Evolutionary conservation across 495 filamentous ascomycete species (phyloP).

Genomic region (Neurospora africana): DNA sequence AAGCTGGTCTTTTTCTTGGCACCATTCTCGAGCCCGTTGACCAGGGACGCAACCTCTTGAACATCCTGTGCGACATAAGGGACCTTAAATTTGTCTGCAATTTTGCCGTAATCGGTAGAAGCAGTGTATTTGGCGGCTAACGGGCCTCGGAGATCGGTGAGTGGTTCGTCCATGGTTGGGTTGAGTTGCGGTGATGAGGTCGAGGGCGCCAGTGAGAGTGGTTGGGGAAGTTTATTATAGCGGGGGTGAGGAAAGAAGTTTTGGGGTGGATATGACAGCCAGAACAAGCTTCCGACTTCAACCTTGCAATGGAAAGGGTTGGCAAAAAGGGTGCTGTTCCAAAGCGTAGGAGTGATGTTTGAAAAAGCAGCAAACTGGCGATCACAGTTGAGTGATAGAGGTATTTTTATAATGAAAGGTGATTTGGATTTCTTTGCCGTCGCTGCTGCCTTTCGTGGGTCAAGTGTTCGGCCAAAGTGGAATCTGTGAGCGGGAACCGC

Average conservation of each 20-base stretch:
- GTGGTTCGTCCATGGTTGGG: constrained; percentile 10
- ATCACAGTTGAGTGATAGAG: neutral
- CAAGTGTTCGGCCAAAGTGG: neutral
- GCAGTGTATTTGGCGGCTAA: constrained; percentile 16
- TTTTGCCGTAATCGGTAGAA: constrained; percentile 22
- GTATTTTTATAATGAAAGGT: neutral
- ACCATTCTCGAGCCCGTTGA: constrained; percentile 46
- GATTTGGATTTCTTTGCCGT: neutral
- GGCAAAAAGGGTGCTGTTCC: neutral
- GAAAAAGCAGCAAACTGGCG: neutral
- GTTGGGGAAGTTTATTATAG: constrained; percentile 1
- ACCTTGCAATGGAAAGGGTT: neutral
- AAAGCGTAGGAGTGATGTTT: neutral
- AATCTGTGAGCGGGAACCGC: neutral
- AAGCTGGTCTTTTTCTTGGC: constrained; percentile 44
- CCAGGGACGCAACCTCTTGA: constrained; percentile 47
- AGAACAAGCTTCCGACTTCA: neutral
- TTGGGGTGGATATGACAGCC: constrained; percentile 3
- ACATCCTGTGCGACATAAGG: constrained; percentile 56
- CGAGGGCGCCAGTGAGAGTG: neutral
- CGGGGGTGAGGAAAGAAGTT: constrained; percentile 5
- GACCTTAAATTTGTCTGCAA: constrained; percentile 16
- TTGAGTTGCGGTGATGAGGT: constrained; percentile 5
- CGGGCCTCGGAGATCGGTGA: neutral
- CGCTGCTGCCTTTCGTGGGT: neutral